These are phyloP conservation scores for Aureobasidium musti DNA, from an alignment of 2,329 filamentous ascomycete genomes.

Conservation along the genomic window DNA sequence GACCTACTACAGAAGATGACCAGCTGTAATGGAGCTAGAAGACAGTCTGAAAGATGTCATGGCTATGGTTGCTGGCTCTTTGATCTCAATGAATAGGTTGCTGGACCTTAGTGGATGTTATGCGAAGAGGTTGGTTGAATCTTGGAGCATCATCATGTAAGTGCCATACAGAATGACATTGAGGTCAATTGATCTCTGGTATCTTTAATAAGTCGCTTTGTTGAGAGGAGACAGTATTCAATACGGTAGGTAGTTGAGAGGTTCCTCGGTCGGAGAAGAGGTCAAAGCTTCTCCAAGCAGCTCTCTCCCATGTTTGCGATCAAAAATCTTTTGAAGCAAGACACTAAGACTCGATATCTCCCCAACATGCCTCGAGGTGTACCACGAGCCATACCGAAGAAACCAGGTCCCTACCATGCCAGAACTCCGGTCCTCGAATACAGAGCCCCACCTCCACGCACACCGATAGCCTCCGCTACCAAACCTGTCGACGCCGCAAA, in stretches of 20 bases:
- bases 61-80: background rate
- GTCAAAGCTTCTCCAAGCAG: conserved; percentile 4
- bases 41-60: background rate
- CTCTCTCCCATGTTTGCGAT: conserved; percentile 11
- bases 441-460: conserved; percentile 1
- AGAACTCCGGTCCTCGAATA: background rate
- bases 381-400: conserved; percentile 18
- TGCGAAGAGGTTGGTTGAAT: too few species aligned
- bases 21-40: background rate
- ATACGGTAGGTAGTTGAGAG: background rate
- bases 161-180: background rate
- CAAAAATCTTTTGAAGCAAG: conserved; percentile 11
- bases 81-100: too few species aligned
- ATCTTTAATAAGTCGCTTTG: background rate
- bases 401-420: conserved; percentile 27
- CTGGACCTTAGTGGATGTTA: too few species aligned
- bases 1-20: background rate
- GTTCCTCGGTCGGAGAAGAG: background rate
- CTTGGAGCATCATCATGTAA: too few species aligned
- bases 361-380: conserved; percentile 26
- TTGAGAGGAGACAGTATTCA: background rate
- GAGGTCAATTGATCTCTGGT: background rate
- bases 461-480: background rate
- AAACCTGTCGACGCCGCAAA: conserved; percentile 34
- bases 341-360: background rate